Percentiles rank a stretch among this genome's conserved stretches.
These are phyloP conservation scores for Kodamaea lidongshanica DNA, from an alignment of 805 yeast genomes.

Conservation along the genomic window DNA sequence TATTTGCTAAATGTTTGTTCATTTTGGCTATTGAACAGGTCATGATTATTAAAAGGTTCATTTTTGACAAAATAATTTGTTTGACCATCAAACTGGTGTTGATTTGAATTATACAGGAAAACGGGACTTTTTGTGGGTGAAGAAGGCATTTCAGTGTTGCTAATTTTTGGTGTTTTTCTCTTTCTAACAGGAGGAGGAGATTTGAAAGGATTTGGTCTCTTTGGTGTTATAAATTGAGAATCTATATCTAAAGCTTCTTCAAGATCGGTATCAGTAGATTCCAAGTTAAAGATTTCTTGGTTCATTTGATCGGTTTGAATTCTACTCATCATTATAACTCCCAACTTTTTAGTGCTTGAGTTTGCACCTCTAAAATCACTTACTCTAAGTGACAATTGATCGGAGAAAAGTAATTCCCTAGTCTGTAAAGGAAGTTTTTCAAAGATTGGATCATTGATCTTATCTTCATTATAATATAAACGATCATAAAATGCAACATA, in stretches of 20 bases:
- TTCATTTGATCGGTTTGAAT: slow-evolving; percentile 4
- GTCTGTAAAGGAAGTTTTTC: not conserved
- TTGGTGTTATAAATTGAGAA: not conserved
- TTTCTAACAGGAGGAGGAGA: too few species aligned
- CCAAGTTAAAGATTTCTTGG: not conserved
- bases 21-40: too few species aligned
- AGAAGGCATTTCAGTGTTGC: too few species aligned
- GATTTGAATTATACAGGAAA: too few species aligned
- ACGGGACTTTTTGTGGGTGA: too few species aligned
- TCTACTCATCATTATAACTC: slow-evolving; percentile 14
- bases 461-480: slow-evolving; percentile 10
- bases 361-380: slow-evolving; percentile 10
- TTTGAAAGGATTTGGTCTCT: too few species aligned
- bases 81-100: too few species aligned
- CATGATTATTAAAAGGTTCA: too few species aligned
- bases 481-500: slow-evolving; percentile 23
- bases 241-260: not conserved
- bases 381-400: slow-evolving; percentile 9
- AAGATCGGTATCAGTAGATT: not conserved
- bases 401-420: slow-evolving; percentile 2
- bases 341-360: slow-evolving; percentile 4
- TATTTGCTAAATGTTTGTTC: too few species aligned
- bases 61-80: too few species aligned
- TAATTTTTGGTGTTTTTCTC: too few species aligned
- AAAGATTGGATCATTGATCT: not conserved